phyloP scores from a whole-genome alignment of 352 stramenopile species.

The Phytopythium cucurbitacearum region DNA sequence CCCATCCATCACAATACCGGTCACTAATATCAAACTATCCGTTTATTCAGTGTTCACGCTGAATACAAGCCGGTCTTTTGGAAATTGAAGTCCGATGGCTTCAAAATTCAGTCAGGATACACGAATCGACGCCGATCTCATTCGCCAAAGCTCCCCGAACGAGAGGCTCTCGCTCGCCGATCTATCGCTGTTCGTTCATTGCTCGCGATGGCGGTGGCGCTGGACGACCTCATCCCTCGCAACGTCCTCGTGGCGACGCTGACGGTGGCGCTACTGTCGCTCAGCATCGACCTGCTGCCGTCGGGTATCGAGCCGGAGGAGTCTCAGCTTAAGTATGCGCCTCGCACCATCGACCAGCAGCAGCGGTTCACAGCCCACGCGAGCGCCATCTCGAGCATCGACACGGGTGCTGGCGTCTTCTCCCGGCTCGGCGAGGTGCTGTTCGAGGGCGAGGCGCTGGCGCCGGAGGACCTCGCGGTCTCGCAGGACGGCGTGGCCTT shows the following conservation, averaged over 20 bases:
- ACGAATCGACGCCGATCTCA: too few relatives aligned
- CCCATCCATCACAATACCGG: background rate
- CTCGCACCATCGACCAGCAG: constrained; percentile 39
- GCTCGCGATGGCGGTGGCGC: constrained; percentile 13
- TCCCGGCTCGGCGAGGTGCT: constrained; percentile 22
- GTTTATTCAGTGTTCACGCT: background rate
- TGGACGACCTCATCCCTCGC: constrained; percentile 37
- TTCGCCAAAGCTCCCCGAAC: too few relatives aligned
- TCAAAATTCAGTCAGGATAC: too few relatives aligned
- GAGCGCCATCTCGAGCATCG: constrained; percentile 6
- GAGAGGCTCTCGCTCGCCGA: background rate
- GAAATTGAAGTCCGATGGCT: background rate
- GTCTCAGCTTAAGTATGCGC: constrained; percentile 25
- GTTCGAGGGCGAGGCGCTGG: constrained; percentile 30
- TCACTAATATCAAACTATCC: background rate
- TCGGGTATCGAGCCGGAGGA: constrained; percentile 29
- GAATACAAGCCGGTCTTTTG: too few relatives aligned
- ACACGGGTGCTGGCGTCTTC: constrained; percentile 17
- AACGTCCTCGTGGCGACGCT: constrained; percentile 43
- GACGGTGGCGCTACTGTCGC: constrained; percentile 49
- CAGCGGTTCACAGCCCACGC: constrained; percentile 21
- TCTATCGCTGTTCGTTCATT: background rate
- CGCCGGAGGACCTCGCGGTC: constrained; percentile 41
- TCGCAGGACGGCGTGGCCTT: constrained; percentile 41
- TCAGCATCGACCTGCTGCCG: constrained; percentile 41